Base-by-base conservation (phyloP, 257 asterid species). In the Cruciata laevipes region DNA sequence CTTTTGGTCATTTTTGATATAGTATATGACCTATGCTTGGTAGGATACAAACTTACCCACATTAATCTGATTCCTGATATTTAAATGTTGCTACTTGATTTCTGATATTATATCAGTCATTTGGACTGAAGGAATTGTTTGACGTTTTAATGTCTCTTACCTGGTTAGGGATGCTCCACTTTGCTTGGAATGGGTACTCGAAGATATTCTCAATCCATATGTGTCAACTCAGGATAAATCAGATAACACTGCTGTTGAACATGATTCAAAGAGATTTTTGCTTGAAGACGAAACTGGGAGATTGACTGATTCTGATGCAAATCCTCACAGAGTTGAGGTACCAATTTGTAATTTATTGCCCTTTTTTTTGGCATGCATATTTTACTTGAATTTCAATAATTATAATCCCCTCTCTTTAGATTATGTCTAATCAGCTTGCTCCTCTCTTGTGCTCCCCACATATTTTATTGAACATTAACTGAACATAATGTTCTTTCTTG, bases 151-250 rank as follows among this genome's bases (percentile, higher is more conserved):
- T 27, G 30, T 61, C 5, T 66, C n/a, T 67, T 40, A 55, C 67
- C 64, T 32, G 32, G 73, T 38, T 76, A 93, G 99, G 87, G 99
- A 90, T 77, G 85, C 86, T 65, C 99, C 99, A 4, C 81, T 93
- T 64, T 93, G 90, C 82, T 76, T 93, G 85, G 99, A 93, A 79
- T 90, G 97, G 99, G 97, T 97, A 55, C 99, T 97, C 71, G 90
- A 71, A 52, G 73, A 88, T 76, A 84, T 93, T 80, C 94, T 93
- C 20, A 74, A 76, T 82, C 85, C 66, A 74, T 65, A 80, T n/a
- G 12, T 12, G 18, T 69, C 86, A 51, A n/a, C 77, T 21, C 18
- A 13, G 51, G 74, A 53, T 76, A 88, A 61, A 59, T 63, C 75
- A 27, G 69, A 63, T 59, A 78, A 73, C 69, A 63, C 53, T 49